Percentiles rank a stretch among this genome's conserved stretches.
phyloP scores from a whole-genome alignment of 495 filamentous ascomycete species.

The Talaromyces nanjingensis region DNA sequence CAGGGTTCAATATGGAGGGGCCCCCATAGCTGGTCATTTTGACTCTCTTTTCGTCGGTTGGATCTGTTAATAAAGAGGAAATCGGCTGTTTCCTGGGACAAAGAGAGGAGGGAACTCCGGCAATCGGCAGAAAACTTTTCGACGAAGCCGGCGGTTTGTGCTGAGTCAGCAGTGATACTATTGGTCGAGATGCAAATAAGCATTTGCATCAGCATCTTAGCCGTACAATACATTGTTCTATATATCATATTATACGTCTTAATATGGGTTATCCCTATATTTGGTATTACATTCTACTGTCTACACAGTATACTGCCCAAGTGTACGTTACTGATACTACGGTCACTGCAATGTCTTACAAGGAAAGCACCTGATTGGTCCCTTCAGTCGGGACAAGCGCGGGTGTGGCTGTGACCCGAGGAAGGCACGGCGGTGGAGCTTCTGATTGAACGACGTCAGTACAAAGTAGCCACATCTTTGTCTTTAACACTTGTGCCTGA shows the following conservation, averaged over 20 bases:
- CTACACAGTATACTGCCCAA: neutral
- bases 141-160: conserved; percentile 10
- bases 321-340: too few species aligned
- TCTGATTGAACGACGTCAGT: neutral
- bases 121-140: conserved; percentile 36
- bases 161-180: conserved; percentile 16
- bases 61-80: neutral
- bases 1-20: conserved; percentile 26
- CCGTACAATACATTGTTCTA: neutral
- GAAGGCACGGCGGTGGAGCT: neutral
- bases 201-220: neutral
- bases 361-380: neutral
- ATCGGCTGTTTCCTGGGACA: neutral
- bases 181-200: neutral
- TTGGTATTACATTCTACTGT: neutral
- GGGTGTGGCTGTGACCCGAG: neutral
- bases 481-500: neutral
- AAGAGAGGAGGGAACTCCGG: conserved; percentile 19
- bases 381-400: neutral
- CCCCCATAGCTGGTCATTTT: conserved; percentile 7
- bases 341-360: neutral
- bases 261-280: neutral
- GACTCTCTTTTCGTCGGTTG: neutral
- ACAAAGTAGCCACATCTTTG: neutral
- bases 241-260: neutral